phyloP scores from a whole-genome alignment of 1,284 basidiomycete species.

The Mycena citricolor region DNA sequence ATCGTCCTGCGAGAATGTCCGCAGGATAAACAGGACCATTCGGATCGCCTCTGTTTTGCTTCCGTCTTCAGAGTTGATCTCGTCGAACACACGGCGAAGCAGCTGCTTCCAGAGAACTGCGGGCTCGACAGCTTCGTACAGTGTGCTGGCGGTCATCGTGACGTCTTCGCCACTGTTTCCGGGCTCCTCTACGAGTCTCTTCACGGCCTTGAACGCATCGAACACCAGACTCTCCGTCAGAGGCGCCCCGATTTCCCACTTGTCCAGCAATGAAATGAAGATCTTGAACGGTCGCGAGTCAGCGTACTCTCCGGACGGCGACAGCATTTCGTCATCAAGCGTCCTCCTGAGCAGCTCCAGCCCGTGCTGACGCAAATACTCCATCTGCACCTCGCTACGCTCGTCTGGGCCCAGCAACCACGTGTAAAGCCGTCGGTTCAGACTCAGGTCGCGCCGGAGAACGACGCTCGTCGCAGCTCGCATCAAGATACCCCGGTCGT shows the following conservation, averaged over 20 bases:
- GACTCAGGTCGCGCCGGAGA: slow-evolving; percentile 86
- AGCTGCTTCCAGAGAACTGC: slow-evolving; percentile 84
- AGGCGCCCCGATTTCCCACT: slow-evolving; percentile 90
- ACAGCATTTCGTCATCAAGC: slow-evolving; percentile 76
- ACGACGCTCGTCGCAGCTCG: slow-evolving; percentile 81
- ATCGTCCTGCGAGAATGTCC: slow-evolving; percentile 78
- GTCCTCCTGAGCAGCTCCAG: slow-evolving; percentile 69
- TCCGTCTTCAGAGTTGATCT: slow-evolving; percentile 49
- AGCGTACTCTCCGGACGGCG: slow-evolving; percentile 66
- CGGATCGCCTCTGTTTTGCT: slow-evolving; percentile 53
- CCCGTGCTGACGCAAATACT: slow-evolving; percentile 68
- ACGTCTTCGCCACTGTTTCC: slow-evolving; percentile 72
- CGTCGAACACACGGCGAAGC: slow-evolving; percentile 51
- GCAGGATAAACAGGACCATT: slow-evolving; percentile 70
- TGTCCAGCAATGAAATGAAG: slow-evolving; percentile 92
- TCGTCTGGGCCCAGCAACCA: slow-evolving; percentile 91
- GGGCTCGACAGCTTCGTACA: slow-evolving; percentile 94
- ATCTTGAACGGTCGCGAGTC: slow-evolving; percentile 91
- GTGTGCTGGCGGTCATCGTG: slow-evolving; percentile 80
- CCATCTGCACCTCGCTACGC: slow-evolving; percentile 67
- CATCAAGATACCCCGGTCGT: slow-evolving; percentile 77
- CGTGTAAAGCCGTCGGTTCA: slow-evolving; percentile 90
- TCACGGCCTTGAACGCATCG: slow-evolving; percentile 76
- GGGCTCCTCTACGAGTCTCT: slow-evolving; percentile 49
- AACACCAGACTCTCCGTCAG: slow-evolving; percentile 80